phyloP scores from a whole-genome alignment of 257 asterid genomes.

The Fraxinus pennsylvanica region DNA sequence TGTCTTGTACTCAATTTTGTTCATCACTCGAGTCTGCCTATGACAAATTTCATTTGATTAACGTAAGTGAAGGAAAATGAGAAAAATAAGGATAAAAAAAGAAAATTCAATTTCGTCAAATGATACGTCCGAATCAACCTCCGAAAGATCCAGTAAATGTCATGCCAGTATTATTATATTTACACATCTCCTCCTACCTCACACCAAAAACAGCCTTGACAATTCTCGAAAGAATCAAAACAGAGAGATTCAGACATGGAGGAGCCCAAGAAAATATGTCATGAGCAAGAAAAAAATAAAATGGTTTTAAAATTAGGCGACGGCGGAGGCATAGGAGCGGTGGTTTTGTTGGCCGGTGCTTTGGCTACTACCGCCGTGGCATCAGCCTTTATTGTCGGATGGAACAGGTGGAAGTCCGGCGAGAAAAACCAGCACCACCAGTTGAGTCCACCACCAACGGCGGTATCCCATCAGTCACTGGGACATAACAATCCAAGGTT shows the following conservation, averaged over 20 bases:
- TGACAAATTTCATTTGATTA: conserved; percentile 23
- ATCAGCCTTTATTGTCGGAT: conserved; percentile 34
- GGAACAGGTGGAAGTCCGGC: conserved; percentile 36
- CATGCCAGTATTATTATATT: conserved; percentile 27
- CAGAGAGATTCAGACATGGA: conserved; percentile 29
- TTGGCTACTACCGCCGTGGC: conserved; percentile 63
- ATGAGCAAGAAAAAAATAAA: conserved; percentile 28
- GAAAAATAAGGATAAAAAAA: neutral
- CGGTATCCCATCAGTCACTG: conserved; percentile 9
- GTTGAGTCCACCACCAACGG: conserved; percentile 28
- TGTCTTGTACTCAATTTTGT: neutral
- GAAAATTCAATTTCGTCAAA: conserved; percentile 1
- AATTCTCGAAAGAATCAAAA: conserved; percentile 10
- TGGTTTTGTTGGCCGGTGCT: conserved; percentile 64
- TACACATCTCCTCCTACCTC: neutral
- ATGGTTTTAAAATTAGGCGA: conserved; percentile 30
- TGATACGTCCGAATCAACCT: conserved; percentile 34
- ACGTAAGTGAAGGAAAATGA: conserved; percentile 19
- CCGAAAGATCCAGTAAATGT: conserved; percentile 33
- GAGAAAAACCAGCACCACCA: conserved; percentile 21
- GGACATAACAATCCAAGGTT: conserved; percentile 31
- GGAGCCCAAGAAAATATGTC: neutral
- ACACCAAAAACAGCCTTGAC: neutral
- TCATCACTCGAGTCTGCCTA: conserved; percentile 13
- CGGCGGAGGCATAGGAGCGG: conserved; percentile 50